Base-by-base conservation (phyloP, 768 basidiomycete species). In the Pholiota molesta region DNA sequence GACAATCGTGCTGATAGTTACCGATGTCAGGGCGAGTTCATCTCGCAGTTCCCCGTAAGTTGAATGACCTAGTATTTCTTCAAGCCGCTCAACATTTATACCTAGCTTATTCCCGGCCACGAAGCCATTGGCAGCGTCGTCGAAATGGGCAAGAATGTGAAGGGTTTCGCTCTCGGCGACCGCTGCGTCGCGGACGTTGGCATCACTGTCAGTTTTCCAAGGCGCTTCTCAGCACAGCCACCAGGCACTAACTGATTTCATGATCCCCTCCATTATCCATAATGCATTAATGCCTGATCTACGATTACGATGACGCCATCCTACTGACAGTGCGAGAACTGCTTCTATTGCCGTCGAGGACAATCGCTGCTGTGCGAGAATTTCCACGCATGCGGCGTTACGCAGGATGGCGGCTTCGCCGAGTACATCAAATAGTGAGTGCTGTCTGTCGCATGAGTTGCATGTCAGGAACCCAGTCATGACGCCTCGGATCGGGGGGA, bases 261-360 rank as follows among this genome's bases (percentile, higher is more conserved):
- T 62, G 47, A 65, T 57, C 21, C 28, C 35, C 17, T 53, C 44
- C 21, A 14, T 37, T 21, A 31, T 53, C 37, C 21, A 42, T 56
- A 31, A 44, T 26, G 26, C 26, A 26, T n/a, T n/a, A 26, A 26
- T 26, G 26, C 26, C 26, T 26, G 26, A 26, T 61, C 39, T 47
- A 52, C 28, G 35, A 57, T 62, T 31, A 52, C 21, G 45, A 37
- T 66, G 39, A 64, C 37, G 45, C 55, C 39, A 42, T 62, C 57
- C 40, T 42, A 35, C 39, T 44, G 47, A 49, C 65, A 93, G 91
- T 95, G 94, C 76, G 90, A 87, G 8, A 81, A 79, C 62, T 96
- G 94, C 75, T 94, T 94, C 77, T 94, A 87, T 77, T 96, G 95
- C 75, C 86, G 92, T 55, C 85, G 92, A 47, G 94, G 93, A n/a